These are phyloP conservation scores for Mycosphaerella arachidis DNA, from an alignment of 2,329 filamentous ascomycete genomes.

Conservation along the genomic window DNA sequence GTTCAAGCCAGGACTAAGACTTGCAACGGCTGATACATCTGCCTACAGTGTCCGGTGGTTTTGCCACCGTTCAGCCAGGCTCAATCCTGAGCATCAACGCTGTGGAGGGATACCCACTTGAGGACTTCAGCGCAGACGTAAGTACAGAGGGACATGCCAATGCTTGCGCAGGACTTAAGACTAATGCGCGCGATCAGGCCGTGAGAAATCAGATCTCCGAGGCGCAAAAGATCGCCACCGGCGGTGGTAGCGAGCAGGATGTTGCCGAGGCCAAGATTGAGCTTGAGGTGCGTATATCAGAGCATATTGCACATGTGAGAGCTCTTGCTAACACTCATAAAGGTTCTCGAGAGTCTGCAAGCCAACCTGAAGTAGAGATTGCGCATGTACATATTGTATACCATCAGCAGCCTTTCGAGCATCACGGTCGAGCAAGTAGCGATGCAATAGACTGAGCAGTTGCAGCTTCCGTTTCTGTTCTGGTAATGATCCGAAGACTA, in stretches of 20 bases:
- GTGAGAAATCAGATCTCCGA: constrained; percentile 87
- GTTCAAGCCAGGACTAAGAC: neutral
- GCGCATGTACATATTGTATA: constrained; percentile 26
- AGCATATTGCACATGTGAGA: constrained; percentile 18
- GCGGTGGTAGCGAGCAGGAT: constrained; percentile 90
- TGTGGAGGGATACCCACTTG: constrained; percentile 87
- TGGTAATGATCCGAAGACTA: neutral
- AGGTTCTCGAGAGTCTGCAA: constrained; percentile 82
- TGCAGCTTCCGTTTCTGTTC: neutral
- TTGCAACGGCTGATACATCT: constrained; percentile 7
- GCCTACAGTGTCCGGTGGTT: constrained; percentile 80
- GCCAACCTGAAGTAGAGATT: constrained; percentile 68
- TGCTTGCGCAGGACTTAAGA: neutral
- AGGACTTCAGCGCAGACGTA: constrained; percentile 89
- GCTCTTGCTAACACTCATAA: constrained; percentile 8
- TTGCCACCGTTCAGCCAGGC: constrained; percentile 93
- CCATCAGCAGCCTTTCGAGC: constrained; percentile 16
- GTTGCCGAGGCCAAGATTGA: constrained; percentile 99
- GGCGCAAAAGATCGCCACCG: constrained; percentile 89
- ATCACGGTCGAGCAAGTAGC: constrained; percentile 3
- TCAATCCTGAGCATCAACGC: constrained; percentile 97
- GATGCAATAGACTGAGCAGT: constrained; percentile 1
- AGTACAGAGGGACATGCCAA: constrained; percentile 16
- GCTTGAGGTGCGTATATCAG: constrained; percentile 69
- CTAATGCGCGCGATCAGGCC: constrained; percentile 45